These are phyloP conservation scores for Penicillium riverlandense DNA, from an alignment of 495 filamentous ascomycete genomes.

Conservation along the genomic window DNA sequence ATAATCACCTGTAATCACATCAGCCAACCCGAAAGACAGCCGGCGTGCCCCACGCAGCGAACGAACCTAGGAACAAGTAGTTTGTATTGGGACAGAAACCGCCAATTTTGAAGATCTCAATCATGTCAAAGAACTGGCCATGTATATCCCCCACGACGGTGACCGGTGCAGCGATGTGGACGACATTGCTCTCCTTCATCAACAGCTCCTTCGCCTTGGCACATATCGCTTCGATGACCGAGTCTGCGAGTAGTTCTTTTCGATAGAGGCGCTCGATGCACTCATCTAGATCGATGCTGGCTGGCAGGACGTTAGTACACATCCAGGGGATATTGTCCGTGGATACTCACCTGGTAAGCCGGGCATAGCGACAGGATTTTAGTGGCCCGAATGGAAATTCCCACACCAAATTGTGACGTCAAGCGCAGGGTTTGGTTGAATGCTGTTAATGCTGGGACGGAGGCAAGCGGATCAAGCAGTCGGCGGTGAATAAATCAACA, in stretches of 20 bases:
- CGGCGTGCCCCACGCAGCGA: too few species aligned
- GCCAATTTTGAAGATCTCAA: constrained; percentile 98
- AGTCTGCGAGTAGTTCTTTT: constrained; percentile 93
- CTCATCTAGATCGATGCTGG: constrained; percentile 95
- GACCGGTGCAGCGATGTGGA: constrained; percentile 90
- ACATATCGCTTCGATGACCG: constrained; percentile 98
- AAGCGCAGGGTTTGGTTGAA: too few species aligned
- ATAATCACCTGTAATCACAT: constrained; percentile 66
- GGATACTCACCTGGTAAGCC: constrained; percentile 70
- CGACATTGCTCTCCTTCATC: constrained; percentile 99
- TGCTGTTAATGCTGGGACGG: neutral
- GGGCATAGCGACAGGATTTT: constrained; percentile 53
- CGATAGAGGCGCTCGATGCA: constrained; percentile 93
- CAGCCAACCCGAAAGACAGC: neutral
- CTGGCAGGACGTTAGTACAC: constrained; percentile 34
- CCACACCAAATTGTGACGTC: neutral
- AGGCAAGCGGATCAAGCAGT: neutral
- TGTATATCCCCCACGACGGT: constrained; percentile 99
- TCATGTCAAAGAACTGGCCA: constrained; percentile 96
- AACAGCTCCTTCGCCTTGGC: constrained; percentile 96
- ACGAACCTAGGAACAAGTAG: constrained; percentile 85
- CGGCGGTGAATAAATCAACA: neutral
- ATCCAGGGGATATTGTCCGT: neutral
- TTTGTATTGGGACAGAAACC: constrained; percentile 96
- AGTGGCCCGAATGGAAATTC: neutral